Percentiles rank a stretch among this genome's conserved stretches.
Evolutionary conservation across 2,329 filamentous ascomycete species (phyloP).

Genomic region (Fusarium sarcochroum): DNA sequence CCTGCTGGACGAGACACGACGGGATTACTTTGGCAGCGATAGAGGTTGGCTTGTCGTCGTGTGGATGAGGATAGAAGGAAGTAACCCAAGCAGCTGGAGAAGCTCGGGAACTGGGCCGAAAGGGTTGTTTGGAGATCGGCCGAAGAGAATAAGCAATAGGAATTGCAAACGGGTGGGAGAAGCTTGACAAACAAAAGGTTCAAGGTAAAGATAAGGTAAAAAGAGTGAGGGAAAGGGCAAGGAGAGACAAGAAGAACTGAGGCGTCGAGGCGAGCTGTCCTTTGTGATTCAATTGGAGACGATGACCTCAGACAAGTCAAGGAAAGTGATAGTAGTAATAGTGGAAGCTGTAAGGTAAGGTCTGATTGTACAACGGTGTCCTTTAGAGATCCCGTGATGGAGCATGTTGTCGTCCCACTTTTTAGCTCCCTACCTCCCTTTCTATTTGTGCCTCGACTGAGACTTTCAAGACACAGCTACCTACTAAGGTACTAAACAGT

Average conservation of each 20-base stretch:
- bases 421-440: slow-evolving; percentile 37
- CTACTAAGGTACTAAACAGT: background rate
- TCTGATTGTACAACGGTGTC: slow-evolving; percentile 55
- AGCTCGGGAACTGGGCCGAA: slow-evolving; percentile 22
- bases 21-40: background rate
- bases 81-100: slow-evolving; percentile 14
- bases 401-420: slow-evolving; percentile 48
- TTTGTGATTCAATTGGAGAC: slow-evolving; percentile 49
- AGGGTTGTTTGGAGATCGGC: slow-evolving; percentile 19
- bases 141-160: slow-evolving; percentile 14
- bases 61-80: slow-evolving; percentile 9
- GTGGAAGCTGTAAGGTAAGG: slow-evolving; percentile 18
- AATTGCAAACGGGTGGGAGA: slow-evolving; percentile 22
- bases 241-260: slow-evolving; percentile 41
- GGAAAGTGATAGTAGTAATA: slow-evolving; percentile 21
- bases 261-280: slow-evolving; percentile 44
- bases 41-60: slow-evolving; percentile 13
- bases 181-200: slow-evolving; percentile 32
- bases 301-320: slow-evolving; percentile 51
- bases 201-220: slow-evolving; percentile 12
- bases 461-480: background rate
- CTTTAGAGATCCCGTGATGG: slow-evolving; percentile 57
- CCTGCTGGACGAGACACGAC: slow-evolving; percentile 46
- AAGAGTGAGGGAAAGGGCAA: slow-evolving; percentile 38
- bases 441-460: slow-evolving; percentile 15